Base-by-base conservation (phyloP, 2,329 filamentous ascomycete species). In the Apiospora koreana region DNA sequence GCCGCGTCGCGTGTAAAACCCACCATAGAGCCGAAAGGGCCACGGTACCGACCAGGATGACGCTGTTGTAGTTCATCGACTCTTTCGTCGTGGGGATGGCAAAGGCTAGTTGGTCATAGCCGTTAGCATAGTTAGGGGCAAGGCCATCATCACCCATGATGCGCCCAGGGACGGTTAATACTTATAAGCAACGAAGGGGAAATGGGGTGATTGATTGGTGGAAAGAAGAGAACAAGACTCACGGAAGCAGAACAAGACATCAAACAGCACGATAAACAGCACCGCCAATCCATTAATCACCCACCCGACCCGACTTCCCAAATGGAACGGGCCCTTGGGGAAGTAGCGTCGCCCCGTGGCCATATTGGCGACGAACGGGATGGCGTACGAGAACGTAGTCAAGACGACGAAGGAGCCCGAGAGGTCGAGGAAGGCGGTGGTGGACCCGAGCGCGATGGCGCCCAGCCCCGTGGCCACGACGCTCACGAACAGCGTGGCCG, bases 241-340 rank as follows among this genome's bases (percentile, higher is more conserved):
- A 86, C 84, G 88, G 80, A 90, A 90, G 75, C 87, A 89, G 79
- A 87, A 90, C 70, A 90, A 85, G n/a, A 88, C 80, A 68, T 87
- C 82, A 73, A 89, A 90, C 25, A 88, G 79, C 1, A 83, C 75
- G 69, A 90, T 89, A 68, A 89, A 85, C 50, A 85, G 74, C 21
- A 87, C 85, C 8, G 86, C 81, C 5, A 85, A 72, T 14, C 79
- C 69, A 73, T 90, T 90, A 74, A 90, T 75, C 2, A 79, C 71
- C 50, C 80, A 85, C 1, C 88, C 88, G n/a, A 83, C 2, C 31
- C 54, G 76, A 6, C 76, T 80, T 10, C 87, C 86, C 75, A 90
- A 83, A 73, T 84, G 83, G 77, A 90, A 90, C 1, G 84, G 83
- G 0, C 87, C 88, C 1, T 79, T 78, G 4, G 82, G 82, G 69